phyloP scores from a whole-genome alignment of 2,329 filamentous ascomycete genomes.

The Fusarium cicatricum region DNA sequence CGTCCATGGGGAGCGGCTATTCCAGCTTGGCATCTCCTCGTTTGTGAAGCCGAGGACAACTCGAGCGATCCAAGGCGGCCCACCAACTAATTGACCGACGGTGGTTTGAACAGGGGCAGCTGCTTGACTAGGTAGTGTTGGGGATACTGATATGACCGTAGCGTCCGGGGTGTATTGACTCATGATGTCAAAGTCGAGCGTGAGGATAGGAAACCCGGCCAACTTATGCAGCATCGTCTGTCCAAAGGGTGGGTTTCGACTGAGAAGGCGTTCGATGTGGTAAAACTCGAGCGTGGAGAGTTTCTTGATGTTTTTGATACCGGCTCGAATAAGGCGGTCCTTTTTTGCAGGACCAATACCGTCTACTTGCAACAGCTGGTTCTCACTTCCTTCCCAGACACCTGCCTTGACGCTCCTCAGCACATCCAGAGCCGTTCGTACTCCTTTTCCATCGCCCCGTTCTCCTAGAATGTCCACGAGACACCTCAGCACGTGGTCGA shows the following conservation, averaged over 20 bases:
- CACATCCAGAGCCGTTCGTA: conserved; percentile 77
- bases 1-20: conserved; percentile 69
- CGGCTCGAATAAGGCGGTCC: conserved; percentile 75
- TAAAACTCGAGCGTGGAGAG: conserved; percentile 72
- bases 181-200: conserved; percentile 50
- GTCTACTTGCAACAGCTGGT: conserved; percentile 85
- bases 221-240: conserved; percentile 71
- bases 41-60: conserved; percentile 78
- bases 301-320: conserved; percentile 75
- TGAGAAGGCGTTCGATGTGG: conserved; percentile 78
- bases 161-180: conserved; percentile 9
- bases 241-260: conserved; percentile 85
- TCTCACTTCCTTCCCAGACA: conserved; percentile 81
- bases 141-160: neutral
- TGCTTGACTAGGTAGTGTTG: neutral
- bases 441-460: conserved; percentile 68
- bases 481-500: conserved; percentile 50
- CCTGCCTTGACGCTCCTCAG: conserved; percentile 78
- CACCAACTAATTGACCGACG: neutral
- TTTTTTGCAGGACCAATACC: conserved; percentile 79
- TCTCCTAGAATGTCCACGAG: conserved; percentile 50
- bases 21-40: conserved; percentile 66
- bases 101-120: neutral
- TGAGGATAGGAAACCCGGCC: conserved; percentile 72
- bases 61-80: conserved; percentile 57